A percentile compares a stretch with the other conserved stretches of the same genome.
phyloP scores from a whole-genome alignment of 2,329 filamentous ascomycete genomes.

The Stemphylium lycopersici region DNA sequence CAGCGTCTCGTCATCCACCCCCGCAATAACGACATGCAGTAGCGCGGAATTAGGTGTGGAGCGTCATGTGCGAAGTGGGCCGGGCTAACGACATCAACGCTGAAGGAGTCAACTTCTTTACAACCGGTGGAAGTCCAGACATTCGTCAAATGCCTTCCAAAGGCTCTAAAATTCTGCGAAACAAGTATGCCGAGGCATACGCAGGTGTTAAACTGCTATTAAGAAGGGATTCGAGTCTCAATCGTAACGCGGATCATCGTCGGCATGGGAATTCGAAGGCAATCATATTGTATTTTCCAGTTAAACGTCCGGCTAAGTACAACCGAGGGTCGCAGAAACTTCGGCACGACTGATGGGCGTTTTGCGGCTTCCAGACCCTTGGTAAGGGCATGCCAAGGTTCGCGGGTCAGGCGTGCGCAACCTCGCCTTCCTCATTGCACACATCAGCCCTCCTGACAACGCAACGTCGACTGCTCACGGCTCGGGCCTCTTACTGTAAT shows the following conservation, averaged over 20 bases:
- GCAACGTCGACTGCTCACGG: not conserved
- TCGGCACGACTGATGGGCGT: not conserved
- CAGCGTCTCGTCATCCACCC: conserved; percentile 13
- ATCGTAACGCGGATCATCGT: not conserved
- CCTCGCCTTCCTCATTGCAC: not conserved
- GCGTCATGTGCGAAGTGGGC: conserved; percentile 3
- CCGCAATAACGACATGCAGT: conserved; percentile 18
- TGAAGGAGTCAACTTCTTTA: not conserved
- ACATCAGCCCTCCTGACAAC: not conserved
- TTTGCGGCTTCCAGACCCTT: not conserved
- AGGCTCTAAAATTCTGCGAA: not conserved
- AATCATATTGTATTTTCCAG: not conserved
- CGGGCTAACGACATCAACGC: conserved; percentile 2
- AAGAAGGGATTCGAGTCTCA: not conserved
- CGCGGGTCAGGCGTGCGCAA: not conserved
- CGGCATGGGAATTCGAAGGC: not conserved
- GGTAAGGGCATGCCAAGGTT: not conserved
- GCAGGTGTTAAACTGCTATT: not conserved
- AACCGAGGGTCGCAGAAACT: not conserved
- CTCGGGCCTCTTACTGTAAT: not conserved
- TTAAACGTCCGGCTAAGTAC: not conserved
- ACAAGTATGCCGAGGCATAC: not conserved
- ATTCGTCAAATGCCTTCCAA: not conserved
- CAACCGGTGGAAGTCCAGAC: not conserved
- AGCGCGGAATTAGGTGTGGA: not conserved